These are phyloP conservation scores for Xylariales sp. DNA, from an alignment of 2,329 filamentous ascomycete genomes.

Conservation along the genomic window DNA sequence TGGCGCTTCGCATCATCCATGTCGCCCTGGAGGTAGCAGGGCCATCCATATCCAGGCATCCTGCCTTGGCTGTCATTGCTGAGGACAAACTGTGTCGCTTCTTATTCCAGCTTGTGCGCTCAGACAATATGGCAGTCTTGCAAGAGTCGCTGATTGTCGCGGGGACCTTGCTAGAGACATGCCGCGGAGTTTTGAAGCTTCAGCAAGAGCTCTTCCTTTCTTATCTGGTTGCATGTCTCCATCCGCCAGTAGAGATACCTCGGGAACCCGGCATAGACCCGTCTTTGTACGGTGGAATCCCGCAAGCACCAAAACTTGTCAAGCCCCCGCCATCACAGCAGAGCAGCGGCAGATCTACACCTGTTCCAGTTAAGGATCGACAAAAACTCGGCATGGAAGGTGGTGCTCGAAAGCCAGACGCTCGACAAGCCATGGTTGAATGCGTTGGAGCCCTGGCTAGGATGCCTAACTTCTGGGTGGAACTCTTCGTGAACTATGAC, in stretches of 20 bases:
- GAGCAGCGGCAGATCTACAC: slow-evolving; percentile 79
- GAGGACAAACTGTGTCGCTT: slow-evolving; percentile 92
- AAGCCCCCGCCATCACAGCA: slow-evolving; percentile 71
- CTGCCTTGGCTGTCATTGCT: slow-evolving; percentile 78
- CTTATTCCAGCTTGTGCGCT: slow-evolving; percentile 92
- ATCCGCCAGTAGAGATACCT: slow-evolving; percentile 91
- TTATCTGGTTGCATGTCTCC: slow-evolving; percentile 89
- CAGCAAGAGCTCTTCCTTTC: slow-evolving; percentile 96
- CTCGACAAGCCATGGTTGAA: slow-evolving; percentile 97
- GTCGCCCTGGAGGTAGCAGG: slow-evolving; percentile 95
- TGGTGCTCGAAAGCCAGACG: slow-evolving; percentile 86
- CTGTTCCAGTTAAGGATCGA: slow-evolving; percentile 85
- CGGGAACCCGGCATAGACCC: slow-evolving; percentile 87
- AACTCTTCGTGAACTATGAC: slow-evolving; percentile 97
- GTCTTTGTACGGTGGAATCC: slow-evolving; percentile 86
- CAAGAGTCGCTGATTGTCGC: slow-evolving; percentile 91
- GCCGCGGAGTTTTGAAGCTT: slow-evolving; percentile 83
- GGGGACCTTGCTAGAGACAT: slow-evolving; percentile 85
- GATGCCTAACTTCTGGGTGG: slow-evolving; percentile 91
- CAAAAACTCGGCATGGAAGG: slow-evolving; percentile 92
- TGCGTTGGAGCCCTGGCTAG: slow-evolving; percentile 86
- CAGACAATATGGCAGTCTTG: slow-evolving; percentile 92
- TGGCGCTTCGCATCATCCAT: slow-evolving; percentile 95
- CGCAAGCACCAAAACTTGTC: slow-evolving; percentile 81
- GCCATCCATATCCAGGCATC: slow-evolving; percentile 89